Evolutionary conservation across 208 protist genomes (phyloP), one percentile per base, ranked within the genome.

Genomic region (Acanthamoeba sp.): DNA sequence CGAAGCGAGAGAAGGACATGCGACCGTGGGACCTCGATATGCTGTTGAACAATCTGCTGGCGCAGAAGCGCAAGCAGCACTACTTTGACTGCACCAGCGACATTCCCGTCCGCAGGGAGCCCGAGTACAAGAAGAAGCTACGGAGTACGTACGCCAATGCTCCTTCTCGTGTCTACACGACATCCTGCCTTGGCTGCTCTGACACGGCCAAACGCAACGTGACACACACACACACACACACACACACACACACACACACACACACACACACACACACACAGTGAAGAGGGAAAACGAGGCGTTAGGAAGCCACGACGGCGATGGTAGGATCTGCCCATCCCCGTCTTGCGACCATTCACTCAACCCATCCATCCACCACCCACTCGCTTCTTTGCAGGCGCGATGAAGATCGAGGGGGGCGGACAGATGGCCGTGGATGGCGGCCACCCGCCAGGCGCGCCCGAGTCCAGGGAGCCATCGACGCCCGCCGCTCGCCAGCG

Each of bases 61-160:
- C 66, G 1, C 66, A 78, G 32, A 78, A 78, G 66, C 29, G 36
- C 0, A 78, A 78, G 66, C 66, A 78, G 66, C 36, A 38, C 36
- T 40, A 78, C 66, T 78, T 78, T 78, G 66, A 78, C 36, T 78
- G 66, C 66, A 22, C 24, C 66, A 78, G 16, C 29, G 66, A 78
- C 66, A 78, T 78, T 16, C 66, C 66, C 18, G 66, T 40, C 18
- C 66, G 66, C 36, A 32, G 66, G 66, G 66, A 78, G 18, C 16
- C 66, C 29, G 34, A 78, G 66, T 78, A 78, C 66, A 78, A 78
- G 66, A 78, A 78, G 66, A 78, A 78, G 34, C 29, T 78, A 10
- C 29, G 66, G 10, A 55, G 48, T 55, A 78, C 66, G 66, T 40
- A 78, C 32, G 16, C 22, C 5, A 6, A 16, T 14, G 7, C 66